phyloP scores from a whole-genome alignment of 768 basidiomycete species.

The Dendrothele bispora region DNA sequence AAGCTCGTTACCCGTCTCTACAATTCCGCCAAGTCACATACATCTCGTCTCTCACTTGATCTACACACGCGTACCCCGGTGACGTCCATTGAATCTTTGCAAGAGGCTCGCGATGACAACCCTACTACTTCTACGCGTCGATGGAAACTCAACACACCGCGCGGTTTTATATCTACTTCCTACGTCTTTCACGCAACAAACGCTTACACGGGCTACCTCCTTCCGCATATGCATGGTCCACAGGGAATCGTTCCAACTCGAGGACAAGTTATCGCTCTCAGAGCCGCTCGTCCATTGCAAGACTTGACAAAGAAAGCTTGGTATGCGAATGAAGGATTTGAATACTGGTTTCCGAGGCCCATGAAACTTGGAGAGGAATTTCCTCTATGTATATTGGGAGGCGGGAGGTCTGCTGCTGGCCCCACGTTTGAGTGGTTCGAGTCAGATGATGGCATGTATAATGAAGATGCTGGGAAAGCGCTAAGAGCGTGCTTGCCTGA shows the following conservation, averaged over 20 bases:
- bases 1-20: constrained; percentile 77
- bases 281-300: constrained; percentile 33
- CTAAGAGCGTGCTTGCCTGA: constrained; percentile 62
- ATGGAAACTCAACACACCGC: constrained; percentile 62
- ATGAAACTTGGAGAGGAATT: constrained; percentile 24
- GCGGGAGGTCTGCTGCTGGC: constrained; percentile 49
- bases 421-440: constrained; percentile 49
- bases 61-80: constrained; percentile 80
- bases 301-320: constrained; percentile 45
- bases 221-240: constrained; percentile 64
- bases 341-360: constrained; percentile 86
- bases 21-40: constrained; percentile 32
- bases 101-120: constrained; percentile 1
- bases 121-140: constrained; percentile 22
- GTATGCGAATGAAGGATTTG: constrained; percentile 52
- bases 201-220: constrained; percentile 73
- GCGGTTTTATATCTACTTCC: constrained; percentile 60
- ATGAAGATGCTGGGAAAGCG: constrained; percentile 43
- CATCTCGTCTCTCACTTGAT: background rate
- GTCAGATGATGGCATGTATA: constrained; percentile 58
- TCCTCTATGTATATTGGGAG: constrained; percentile 74
- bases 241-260: constrained; percentile 67
- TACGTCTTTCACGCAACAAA: constrained; percentile 88
- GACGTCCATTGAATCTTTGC: constrained; percentile 34
- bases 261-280: constrained; percentile 59